Conservation (phyloP, 805 yeast genomes). For the Saccharomyces mikatae region DNA sequence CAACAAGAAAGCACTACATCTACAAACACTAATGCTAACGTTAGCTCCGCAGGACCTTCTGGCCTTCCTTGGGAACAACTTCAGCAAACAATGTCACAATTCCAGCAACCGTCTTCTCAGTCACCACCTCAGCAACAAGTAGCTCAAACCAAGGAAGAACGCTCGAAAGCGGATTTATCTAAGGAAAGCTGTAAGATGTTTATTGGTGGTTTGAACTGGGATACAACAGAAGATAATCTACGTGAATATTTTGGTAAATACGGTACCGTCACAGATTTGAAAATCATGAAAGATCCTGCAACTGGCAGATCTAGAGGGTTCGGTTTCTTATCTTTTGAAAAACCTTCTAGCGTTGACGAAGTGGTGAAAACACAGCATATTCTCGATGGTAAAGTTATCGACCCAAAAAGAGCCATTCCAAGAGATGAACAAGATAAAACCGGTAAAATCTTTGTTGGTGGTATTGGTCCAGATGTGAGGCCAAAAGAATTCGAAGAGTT, state of each 20-base stretch:
- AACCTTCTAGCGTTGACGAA: conserved; percentile 71
- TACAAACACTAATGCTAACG: conserved; percentile 5
- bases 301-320: conserved; percentile 93
- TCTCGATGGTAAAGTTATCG: conserved; percentile 91
- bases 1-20: background rate
- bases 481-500: conserved; percentile 83
- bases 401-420: conserved; percentile 95
- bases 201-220: conserved; percentile 97
- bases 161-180: conserved; percentile 43
- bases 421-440: conserved; percentile 95
- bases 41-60: conserved; percentile 6
- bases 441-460: conserved; percentile 95
- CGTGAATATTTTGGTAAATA: conserved; percentile 75
- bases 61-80: conserved; percentile 28
- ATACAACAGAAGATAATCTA: conserved; percentile 84
- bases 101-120: conserved; percentile 21
- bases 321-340: conserved; percentile 84
- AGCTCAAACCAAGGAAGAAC: conserved; percentile 11
- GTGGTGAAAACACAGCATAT: conserved; percentile 83
- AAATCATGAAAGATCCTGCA: conserved; percentile 83
- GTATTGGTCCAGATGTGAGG: conserved; percentile 88
- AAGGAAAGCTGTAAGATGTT: conserved; percentile 88
- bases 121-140: conserved; percentile 2
- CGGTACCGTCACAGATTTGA: conserved; percentile 82
- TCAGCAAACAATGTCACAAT: conserved; percentile 30